A percentile compares a stretch with the other conserved stretches of the same genome.
phyloP scores from a whole-genome alignment of 441 rosid species.

The Gossypium trilobum region DNA sequence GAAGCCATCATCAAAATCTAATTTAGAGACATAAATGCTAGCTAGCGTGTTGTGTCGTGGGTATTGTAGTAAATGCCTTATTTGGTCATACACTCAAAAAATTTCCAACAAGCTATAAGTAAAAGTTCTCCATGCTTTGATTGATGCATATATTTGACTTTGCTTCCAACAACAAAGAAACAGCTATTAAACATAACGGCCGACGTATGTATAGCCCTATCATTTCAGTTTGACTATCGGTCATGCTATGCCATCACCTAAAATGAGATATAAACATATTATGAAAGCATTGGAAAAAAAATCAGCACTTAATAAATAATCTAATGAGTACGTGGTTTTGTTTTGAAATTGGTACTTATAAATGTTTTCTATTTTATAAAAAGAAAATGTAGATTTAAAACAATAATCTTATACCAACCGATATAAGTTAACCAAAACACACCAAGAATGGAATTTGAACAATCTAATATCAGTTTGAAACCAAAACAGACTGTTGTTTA shows the following conservation, averaged over 20 bases:
- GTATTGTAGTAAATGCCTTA: constrained; percentile 39
- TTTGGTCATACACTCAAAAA: constrained; percentile 36
- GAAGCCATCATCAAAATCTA: constrained; percentile 56
- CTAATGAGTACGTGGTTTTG: no score
- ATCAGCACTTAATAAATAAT: no score
- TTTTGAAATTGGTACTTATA: no score
- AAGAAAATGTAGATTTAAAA: no score
- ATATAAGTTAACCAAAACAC: no score
- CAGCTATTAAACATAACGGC: constrained; percentile 17
- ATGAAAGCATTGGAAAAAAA: no score
- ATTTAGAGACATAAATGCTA: constrained; percentile 43
- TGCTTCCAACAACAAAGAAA: constrained; percentile 7
- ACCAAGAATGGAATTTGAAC: no score
- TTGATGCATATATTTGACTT: constrained; percentile 29
- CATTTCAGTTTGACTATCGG: background rate
- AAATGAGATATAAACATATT: background rate
- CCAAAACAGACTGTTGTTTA: no score
- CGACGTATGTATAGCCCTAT: background rate
- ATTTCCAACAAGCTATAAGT: constrained; percentile 19
- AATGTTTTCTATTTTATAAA: no score
- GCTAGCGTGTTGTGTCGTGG: constrained; percentile 35
- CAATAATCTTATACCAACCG: no score
- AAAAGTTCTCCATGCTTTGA: constrained; percentile 28
- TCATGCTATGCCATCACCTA: background rate
- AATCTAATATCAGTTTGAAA: no score